These are phyloP conservation scores for Coemansia sp. DNA, from an alignment of 192 early-diverging fungal species.

Conservation along the genomic window DNA sequence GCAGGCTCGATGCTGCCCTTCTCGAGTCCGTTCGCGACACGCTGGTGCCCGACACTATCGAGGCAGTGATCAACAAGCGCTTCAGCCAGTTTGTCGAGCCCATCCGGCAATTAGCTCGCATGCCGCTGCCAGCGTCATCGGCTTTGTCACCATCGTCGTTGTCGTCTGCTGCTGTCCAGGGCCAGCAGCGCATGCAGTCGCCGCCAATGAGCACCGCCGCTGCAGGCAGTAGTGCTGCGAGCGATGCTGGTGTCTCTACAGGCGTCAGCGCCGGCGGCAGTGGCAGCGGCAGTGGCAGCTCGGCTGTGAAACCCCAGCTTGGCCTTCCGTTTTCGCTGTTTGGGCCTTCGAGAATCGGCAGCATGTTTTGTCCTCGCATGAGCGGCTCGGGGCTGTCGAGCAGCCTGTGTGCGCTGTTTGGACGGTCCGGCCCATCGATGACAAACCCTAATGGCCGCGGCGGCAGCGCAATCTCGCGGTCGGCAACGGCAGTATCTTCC, in stretches of 20 bases:
- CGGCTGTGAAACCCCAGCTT: neutral
- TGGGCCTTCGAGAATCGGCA: neutral
- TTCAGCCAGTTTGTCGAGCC: slow-evolving; percentile 26
- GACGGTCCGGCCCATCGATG: neutral
- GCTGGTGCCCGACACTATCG: slow-evolving; percentile 32
- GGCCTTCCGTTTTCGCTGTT: neutral
- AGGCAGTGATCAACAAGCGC: slow-evolving; percentile 22
- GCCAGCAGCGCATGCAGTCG: neutral
- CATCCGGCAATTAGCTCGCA: slow-evolving; percentile 8
- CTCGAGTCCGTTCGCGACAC: slow-evolving; percentile 21
- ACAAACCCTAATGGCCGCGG: neutral
- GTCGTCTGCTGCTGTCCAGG: too few species aligned
- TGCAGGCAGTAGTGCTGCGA: neutral
- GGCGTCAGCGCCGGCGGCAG: neutral
- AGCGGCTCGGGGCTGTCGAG: slow-evolving; percentile 17
- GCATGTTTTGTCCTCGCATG: neutral
- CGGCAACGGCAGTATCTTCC: neutral
- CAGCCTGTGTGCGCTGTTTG: slow-evolving; percentile 39
- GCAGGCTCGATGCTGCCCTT: slow-evolving; percentile 15
- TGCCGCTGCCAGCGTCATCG: slow-evolving; percentile 2
- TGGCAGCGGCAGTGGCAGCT: neutral
- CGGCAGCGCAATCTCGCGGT: neutral
- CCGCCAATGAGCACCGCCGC: neutral
- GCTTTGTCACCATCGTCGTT: too few species aligned
- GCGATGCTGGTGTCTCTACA: neutral